phyloP scores from a whole-genome alignment of 2,329 filamentous ascomycete genomes.

The Pseudogymnoascus sp. region DNA sequence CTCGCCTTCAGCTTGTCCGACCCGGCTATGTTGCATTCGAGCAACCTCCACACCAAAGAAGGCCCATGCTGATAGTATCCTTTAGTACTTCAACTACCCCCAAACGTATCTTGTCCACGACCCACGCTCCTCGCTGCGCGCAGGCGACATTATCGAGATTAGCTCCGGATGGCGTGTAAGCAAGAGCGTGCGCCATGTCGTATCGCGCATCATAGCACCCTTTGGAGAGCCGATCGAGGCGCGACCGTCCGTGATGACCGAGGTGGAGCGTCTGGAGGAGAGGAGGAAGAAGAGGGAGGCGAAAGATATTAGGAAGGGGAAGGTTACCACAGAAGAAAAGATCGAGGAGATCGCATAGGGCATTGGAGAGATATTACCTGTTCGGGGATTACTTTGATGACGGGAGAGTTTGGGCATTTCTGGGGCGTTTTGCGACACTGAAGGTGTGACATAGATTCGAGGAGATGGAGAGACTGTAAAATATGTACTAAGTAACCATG shows the following conservation, averaged over 20 bases:
- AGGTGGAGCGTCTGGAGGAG: conserved; percentile 50
- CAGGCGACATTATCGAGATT: conserved; percentile 69
- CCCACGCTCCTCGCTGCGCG: conserved; percentile 62
- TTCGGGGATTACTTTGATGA: neutral
- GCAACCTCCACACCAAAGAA: neutral
- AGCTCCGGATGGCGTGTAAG: conserved; percentile 56
- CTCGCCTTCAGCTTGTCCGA: neutral
- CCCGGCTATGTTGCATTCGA: neutral
- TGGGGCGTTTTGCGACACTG: neutral
- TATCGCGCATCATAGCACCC: conserved; percentile 66
- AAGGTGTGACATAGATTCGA: neutral
- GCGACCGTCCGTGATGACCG: conserved; percentile 56
- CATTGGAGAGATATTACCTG: neutral
- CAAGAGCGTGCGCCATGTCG: conserved; percentile 62
- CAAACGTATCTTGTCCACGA: conserved; percentile 68
- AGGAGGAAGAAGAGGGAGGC: conserved; percentile 45
- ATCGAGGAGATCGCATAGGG: conserved; percentile 16
- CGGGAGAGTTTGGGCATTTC: neutral
- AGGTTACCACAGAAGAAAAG: conserved; percentile 19
- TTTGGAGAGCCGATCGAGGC: conserved; percentile 54
- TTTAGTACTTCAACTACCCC: conserved; percentile 55
- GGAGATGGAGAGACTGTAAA: neutral
- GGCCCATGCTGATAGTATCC: neutral
- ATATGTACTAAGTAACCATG: conserved; percentile 2
- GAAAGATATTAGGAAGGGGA: conserved; percentile 46